Evolutionary conservation across 805 yeast species (phyloP), one percentile per base, ranked within the genome.

Genomic region (Wickerhamomyces hampshirensis): DNA sequence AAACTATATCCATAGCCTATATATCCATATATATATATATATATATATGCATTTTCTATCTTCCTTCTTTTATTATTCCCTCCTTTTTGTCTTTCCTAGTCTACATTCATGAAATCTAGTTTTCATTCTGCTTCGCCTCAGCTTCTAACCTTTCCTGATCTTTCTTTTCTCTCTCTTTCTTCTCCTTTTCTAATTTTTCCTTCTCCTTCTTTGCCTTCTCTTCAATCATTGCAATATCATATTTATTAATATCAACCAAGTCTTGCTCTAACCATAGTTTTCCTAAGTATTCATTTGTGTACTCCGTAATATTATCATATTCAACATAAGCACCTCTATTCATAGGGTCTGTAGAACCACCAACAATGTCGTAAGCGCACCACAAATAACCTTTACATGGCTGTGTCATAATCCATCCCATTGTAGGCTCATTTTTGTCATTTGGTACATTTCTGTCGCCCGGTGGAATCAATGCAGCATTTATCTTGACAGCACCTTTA

Each of bases 361-460:
- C 83, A 39, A 76, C 57, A 15, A 63, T 53, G 38, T 73, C 72
- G 50, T 75, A 75, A 1, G 80, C 82, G 60, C 83, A 77, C 83
- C 84, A 77, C 21, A 72, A 48, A 49, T 77, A 77, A 15, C 66
- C 63, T 18, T 64, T 60, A 57, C 84, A 77, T 43, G 70, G 64
- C 1, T 55, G 53, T 11, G 65, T 60, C 60, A 71, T 72, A 45
- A 59, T 65, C 83, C 83, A 76, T 16, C 74, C 75, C 33, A 60
- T 57, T 2, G 60, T 55, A 11, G 81, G 80, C 46, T 75, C 80
- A 8, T 56, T 32, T 37, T 39, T 48, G 42, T 33, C 50, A 46
- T 55, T 52, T 47, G 60, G 33, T 18, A 27, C 29, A 5, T 14
- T 18, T 30, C 56, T 40, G 62, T 37, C 55, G 32, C 56, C 51